A percentile compares a stretch with the other conserved stretches of the same genome.
phyloP scores from a whole-genome alignment of 192 early-diverging fungal genomes.

The Linnemannia elongata region DNA sequence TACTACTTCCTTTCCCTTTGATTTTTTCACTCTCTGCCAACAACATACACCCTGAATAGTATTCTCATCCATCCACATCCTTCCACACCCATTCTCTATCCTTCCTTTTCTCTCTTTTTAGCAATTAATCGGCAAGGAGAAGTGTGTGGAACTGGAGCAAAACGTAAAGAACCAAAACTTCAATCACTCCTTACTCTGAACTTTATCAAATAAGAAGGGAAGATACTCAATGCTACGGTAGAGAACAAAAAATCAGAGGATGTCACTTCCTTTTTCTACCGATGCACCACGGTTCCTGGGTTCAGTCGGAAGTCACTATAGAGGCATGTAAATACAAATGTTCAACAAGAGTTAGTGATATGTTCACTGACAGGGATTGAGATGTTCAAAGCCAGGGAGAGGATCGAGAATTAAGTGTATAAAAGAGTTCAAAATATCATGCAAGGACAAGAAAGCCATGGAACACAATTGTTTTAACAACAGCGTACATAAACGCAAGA shows the following conservation, averaged over 20 bases:
- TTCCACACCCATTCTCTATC: not conserved
- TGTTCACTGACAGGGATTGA: not conserved
- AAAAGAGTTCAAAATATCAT: not conserved
- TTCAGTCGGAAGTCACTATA: slow-evolving; percentile 34
- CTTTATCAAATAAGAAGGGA: not conserved
- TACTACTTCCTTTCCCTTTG: not conserved
- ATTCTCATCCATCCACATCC: not conserved
- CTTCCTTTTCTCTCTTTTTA: not conserved
- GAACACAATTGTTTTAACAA: not conserved
- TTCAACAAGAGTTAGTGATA: not conserved
- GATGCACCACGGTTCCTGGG: slow-evolving; percentile 26
- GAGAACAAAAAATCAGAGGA: not conserved
- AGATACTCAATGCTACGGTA: not conserved
- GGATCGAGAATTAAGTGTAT: no score
- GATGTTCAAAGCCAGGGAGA: not conserved
- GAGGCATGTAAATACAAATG: not conserved
- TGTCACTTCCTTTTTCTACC: not conserved
- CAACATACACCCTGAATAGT: not conserved
- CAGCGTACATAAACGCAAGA: slow-evolving; percentile 44
- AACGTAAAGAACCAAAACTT: not conserved
- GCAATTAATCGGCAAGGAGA: not conserved
- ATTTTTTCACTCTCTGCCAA: not conserved
- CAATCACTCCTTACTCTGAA: not conserved
- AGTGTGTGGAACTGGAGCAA: no score
- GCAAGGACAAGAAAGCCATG: not conserved